phyloP scores from a whole-genome alignment of 805 yeast genomes.

The Zygosaccharomyces pseudorouxii region DNA sequence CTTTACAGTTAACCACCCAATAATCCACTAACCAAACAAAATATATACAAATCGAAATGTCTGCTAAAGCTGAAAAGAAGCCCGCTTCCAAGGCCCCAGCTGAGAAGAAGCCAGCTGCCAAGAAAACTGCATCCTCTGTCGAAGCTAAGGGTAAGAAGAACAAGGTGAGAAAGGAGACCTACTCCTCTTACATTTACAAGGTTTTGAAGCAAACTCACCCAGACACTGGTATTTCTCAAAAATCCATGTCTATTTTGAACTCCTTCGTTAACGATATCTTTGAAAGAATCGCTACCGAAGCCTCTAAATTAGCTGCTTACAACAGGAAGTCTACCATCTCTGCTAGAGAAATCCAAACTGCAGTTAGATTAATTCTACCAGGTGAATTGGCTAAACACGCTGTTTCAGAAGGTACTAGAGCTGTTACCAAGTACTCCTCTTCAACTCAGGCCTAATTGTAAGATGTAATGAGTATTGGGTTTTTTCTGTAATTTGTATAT shows the following conservation, averaged over 20 bases:
- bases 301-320: conserved; percentile 97
- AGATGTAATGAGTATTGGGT: background rate
- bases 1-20: background rate
- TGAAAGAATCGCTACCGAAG: conserved; percentile 97
- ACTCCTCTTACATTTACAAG: conserved; percentile 97
- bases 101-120: conserved; percentile 91
- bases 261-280: conserved; percentile 96
- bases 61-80: conserved; percentile 32
- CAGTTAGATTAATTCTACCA: conserved; percentile 95
- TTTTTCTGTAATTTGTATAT: background rate
- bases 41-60: conserved; percentile 7
- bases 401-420: conserved; percentile 97
- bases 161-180: conserved; percentile 96
- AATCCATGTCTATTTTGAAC: conserved; percentile 98
- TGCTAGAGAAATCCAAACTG: conserved; percentile 98
- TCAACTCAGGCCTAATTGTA: conserved; percentile 39
- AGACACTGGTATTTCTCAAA: conserved; percentile 98
- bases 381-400: conserved; percentile 99
- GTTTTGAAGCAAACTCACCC: conserved; percentile 98
- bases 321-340: conserved; percentile 97
- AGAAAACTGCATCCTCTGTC: conserved; percentile 79
- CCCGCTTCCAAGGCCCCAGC: conserved; percentile 95
- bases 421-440: conserved; percentile 93
- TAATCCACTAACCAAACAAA: background rate
- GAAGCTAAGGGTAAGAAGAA: conserved; percentile 85